A percentile compares a stretch with the other conserved stretches of the same genome.
Conservation (phyloP, 2,329 filamentous ascomycete species). For the Botryotinia narcissicola region DNA sequence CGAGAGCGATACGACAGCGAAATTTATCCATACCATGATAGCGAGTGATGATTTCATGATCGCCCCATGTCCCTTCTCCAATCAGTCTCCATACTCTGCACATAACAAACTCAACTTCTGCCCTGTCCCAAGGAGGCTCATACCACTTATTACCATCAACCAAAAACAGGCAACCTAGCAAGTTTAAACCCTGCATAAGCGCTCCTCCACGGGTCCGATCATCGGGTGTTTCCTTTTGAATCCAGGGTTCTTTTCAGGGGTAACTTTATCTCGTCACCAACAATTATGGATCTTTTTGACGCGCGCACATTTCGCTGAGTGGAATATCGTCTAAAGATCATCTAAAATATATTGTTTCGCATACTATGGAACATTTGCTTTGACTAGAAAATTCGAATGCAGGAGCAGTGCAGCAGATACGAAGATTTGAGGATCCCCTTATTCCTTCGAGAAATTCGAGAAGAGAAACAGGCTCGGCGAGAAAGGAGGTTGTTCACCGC, state of each 20-base stretch:
- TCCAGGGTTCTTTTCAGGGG: conserved; percentile 1
- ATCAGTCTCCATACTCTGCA: not conserved
- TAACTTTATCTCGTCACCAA: not conserved
- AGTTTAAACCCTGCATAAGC: not conserved
- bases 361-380: not conserved
- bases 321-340: not conserved
- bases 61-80: not conserved
- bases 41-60: not conserved
- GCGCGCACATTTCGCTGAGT: not conserved
- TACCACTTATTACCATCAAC: not conserved
- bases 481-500: conserved; percentile 3
- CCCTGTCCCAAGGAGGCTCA: not conserved
- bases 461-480: not conserved
- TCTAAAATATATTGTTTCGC: not conserved
- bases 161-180: not conserved
- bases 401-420: not conserved
- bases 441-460: not conserved
- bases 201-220: not conserved
- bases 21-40: not conserved
- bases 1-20: not conserved
- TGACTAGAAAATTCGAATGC: not conserved
- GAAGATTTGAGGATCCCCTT: not conserved
- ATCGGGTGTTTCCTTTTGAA: not conserved
- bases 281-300: conserved; percentile 9
- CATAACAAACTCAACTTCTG: not conserved